These are phyloP conservation scores for Lindgomyces ingoldianus DNA, from an alignment of 495 filamentous ascomycete species.

Conservation along the genomic window DNA sequence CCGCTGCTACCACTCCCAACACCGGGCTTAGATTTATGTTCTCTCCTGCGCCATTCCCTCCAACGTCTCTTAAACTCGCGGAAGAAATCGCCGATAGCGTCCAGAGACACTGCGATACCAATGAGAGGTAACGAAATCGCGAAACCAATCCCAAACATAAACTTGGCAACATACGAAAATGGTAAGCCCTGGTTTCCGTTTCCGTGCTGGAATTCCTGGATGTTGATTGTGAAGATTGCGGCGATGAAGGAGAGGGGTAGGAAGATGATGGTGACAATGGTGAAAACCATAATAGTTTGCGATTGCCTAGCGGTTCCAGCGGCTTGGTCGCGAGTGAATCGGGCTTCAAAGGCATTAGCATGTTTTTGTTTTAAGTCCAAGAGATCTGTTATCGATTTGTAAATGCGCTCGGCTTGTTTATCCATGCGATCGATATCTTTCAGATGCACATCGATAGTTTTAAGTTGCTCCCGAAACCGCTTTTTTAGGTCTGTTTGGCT, in stretches of 20 bases:
- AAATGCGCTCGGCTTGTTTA: conserved; percentile 65
- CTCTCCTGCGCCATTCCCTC: not conserved
- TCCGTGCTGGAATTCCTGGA: conserved; percentile 54
- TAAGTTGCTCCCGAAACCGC: conserved; percentile 61
- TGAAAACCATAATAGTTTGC: conserved; percentile 76
- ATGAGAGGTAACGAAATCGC: conserved; percentile 66
- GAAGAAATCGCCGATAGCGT: conserved; percentile 54
- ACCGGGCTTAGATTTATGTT: not conserved
- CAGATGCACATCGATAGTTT: conserved; percentile 60
- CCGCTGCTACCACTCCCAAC: not conserved
- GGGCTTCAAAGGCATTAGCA: conserved; percentile 69
- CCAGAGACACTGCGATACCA: conserved; percentile 58
- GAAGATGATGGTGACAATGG: conserved; percentile 70
- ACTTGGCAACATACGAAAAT: conserved; percentile 62
- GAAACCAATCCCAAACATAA: conserved; percentile 67
- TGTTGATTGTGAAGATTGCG: conserved; percentile 66
- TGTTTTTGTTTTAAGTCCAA: conserved; percentile 68
- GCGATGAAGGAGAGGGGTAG: conserved; percentile 68
- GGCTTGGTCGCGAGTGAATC: conserved; percentile 68
- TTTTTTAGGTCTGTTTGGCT: conserved; percentile 56
- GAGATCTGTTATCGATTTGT: conserved; percentile 63
- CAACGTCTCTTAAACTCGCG: conserved; percentile 8
- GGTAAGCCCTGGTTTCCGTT: conserved; percentile 46
- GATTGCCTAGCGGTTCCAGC: conserved; percentile 64
- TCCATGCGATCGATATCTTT: conserved; percentile 71